phyloP scores from a whole-genome alignment of 495 filamentous ascomycete genomes.

The Xylaria acuta region DNA sequence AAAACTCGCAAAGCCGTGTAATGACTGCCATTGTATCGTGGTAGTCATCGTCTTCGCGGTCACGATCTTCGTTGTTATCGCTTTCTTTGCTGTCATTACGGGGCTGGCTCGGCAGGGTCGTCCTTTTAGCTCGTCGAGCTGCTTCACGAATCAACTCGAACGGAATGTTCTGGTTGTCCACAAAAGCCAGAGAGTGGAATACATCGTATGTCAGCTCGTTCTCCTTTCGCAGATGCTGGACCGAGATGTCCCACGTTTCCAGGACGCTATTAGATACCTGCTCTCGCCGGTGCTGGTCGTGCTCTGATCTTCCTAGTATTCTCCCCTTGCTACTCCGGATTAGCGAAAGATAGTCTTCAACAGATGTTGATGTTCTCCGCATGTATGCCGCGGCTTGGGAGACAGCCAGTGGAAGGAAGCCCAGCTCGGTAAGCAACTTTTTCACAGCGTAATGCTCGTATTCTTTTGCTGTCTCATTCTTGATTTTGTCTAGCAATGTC shows the following conservation, averaged over 20 bases:
- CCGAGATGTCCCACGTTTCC: slow-evolving; percentile 37
- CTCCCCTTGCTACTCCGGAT: slow-evolving; percentile 24
- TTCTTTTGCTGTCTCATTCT: not conserved
- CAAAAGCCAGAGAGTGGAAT: slow-evolving; percentile 30
- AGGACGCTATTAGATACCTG: slow-evolving; percentile 35
- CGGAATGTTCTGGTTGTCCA: slow-evolving; percentile 36
- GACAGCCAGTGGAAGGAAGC: slow-evolving; percentile 39
- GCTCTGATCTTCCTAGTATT: slow-evolving; percentile 27
- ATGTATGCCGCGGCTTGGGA: slow-evolving; percentile 40
- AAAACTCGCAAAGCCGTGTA: slow-evolving; percentile 9
- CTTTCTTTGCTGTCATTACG: not conserved
- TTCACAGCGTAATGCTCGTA: not conserved
- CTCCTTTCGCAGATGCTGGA: slow-evolving; percentile 31
- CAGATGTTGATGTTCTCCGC: slow-evolving; percentile 33
- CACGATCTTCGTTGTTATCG: not conserved
- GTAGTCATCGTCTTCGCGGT: not conserved
- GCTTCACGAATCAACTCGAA: slow-evolving; percentile 23
- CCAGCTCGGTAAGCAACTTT: slow-evolving; percentile 34
- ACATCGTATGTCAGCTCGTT: slow-evolving; percentile 33
- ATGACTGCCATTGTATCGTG: not conserved
- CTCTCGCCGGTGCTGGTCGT: slow-evolving; percentile 28
- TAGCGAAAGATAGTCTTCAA: slow-evolving; percentile 29
- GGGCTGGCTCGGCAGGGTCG: not conserved
- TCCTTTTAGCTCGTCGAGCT: not conserved
- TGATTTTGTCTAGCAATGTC: not conserved